Evolutionary conservation across 2,329 filamentous ascomycete genomes (phyloP).

Genomic region (Ceratocystis cubensis): DNA sequence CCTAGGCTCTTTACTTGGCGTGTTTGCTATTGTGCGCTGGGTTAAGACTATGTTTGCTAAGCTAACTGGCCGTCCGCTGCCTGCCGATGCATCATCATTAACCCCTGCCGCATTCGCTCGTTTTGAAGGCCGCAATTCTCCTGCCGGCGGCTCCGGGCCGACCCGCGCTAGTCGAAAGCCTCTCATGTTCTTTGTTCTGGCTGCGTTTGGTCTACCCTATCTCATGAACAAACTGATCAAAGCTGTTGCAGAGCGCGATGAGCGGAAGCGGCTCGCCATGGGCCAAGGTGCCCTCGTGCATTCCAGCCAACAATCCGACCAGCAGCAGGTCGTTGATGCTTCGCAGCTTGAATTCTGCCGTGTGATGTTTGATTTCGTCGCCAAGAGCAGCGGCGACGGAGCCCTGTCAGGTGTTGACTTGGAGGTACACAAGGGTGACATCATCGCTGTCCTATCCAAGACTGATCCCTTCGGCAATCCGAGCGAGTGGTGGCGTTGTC

Average conservation of each 20-base stretch:
- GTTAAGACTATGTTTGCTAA: slow-evolving; percentile 83
- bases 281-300: slow-evolving; percentile 30
- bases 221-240: slow-evolving; percentile 94
- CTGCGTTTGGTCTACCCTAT: slow-evolving; percentile 90
- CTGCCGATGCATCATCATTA: slow-evolving; percentile 72
- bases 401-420: slow-evolving; percentile 65
- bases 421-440: slow-evolving; percentile 83
- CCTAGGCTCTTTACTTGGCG: slow-evolving; percentile 82
- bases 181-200: slow-evolving; percentile 86
- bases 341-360: slow-evolving; percentile 94
- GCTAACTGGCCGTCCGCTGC: slow-evolving; percentile 78
- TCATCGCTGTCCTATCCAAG: slow-evolving; percentile 88
- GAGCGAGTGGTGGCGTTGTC: slow-evolving; percentile 95
- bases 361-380: slow-evolving; percentile 84
- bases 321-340: slow-evolving; percentile 57
- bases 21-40: slow-evolving; percentile 94
- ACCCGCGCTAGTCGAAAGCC: slow-evolving; percentile 80
- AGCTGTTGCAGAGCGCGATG: slow-evolving; percentile 66
- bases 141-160: slow-evolving; percentile 49
- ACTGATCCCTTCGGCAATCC: slow-evolving; percentile 82
- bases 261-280: slow-evolving; percentile 43
- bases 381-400: slow-evolving; percentile 40
- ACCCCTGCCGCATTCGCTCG: slow-evolving; percentile 84
- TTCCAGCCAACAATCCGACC: slow-evolving; percentile 36
- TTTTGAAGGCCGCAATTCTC: slow-evolving; percentile 58